These are phyloP conservation scores for Boeremia lycopersici DNA, from an alignment of 2,329 filamentous ascomycete genomes.

Conservation along the genomic window DNA sequence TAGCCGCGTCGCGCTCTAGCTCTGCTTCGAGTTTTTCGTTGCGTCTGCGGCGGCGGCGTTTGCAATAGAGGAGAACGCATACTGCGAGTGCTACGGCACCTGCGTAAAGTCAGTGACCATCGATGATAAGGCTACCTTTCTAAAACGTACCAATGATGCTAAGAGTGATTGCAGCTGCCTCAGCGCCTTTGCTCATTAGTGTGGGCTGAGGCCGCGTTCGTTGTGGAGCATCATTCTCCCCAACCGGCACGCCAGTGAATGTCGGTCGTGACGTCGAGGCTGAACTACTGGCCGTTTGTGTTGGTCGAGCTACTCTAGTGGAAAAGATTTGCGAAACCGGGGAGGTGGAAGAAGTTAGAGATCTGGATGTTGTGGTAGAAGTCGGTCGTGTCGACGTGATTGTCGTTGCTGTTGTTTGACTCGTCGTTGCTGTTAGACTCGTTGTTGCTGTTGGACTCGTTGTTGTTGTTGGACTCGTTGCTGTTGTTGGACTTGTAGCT, in stretches of 20 bases:
- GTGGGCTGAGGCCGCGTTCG: constrained; percentile 16
- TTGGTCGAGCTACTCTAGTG: constrained; percentile 7
- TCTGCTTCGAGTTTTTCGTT: constrained; percentile 28
- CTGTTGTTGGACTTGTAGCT: constrained; percentile 9
- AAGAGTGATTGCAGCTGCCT: constrained; percentile 40
- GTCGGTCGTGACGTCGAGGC: neutral
- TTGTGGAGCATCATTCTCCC: constrained; percentile 9
- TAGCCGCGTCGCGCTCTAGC: constrained; percentile 36
- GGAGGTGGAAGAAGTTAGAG: neutral
- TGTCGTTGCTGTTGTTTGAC: neutral
- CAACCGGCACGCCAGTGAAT: neutral
- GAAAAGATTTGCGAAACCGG: constrained; percentile 6
- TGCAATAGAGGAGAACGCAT: constrained; percentile 29
- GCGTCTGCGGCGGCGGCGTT: constrained; percentile 29
- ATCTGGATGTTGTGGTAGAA: neutral
- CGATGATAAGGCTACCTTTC: no score
- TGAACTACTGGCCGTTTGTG: neutral
- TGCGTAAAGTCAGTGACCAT: constrained; percentile 15
- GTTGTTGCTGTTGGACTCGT: neutral
- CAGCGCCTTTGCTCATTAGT: constrained; percentile 36
- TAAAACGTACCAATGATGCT: constrained; percentile 35
- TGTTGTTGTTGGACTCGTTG: neutral
- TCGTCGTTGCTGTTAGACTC: neutral
- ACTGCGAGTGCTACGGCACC: constrained; percentile 37
- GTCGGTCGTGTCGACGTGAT: neutral